These are phyloP conservation scores for Micromonas commoda DNA, from an alignment of 139 green algal genomes.

Conservation along the genomic window DNA sequence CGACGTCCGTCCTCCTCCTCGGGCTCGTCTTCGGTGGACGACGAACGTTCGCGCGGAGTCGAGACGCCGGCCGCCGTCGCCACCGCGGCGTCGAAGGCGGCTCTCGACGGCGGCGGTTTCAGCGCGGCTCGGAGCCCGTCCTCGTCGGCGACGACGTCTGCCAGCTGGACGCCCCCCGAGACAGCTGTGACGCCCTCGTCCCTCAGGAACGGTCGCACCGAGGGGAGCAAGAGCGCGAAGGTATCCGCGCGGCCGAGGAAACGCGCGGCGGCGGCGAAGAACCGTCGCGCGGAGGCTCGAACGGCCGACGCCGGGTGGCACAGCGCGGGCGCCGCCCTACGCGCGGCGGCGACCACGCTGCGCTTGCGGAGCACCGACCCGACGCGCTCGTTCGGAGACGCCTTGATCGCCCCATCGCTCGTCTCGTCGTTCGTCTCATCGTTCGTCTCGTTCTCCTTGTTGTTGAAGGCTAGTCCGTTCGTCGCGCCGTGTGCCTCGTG, in stretches of 20 bases:
- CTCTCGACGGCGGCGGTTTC: not conserved
- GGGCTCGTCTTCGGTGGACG: not conserved
- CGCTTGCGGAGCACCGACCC: constrained; percentile 44
- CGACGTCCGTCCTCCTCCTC: too few species aligned
- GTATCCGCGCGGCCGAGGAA: not conserved
- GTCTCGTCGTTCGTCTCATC: too few species aligned
- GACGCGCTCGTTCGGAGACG: not conserved
- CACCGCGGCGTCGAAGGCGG: constrained; percentile 7
- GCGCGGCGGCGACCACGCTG: constrained; percentile 53
- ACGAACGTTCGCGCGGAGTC: too few species aligned
- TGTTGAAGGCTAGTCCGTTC: too few species aligned
- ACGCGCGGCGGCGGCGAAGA: not conserved
- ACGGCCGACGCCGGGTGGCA: constrained; percentile 16
- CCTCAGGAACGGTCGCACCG: not conserved
- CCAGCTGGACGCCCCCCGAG: not conserved
- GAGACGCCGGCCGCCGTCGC: not conserved
- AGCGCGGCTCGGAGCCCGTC: not conserved
- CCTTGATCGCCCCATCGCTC: too few species aligned
- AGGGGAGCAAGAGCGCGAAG: not conserved
- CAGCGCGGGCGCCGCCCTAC: constrained; percentile 46
- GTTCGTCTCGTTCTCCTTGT: too few species aligned
- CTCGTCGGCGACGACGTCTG: not conserved
- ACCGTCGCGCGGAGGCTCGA: not conserved
- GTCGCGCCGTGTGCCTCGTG: too few species aligned
- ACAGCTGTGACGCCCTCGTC: not conserved